A percentile compares a stretch with the other conserved stretches of the same genome.
These are phyloP conservation scores for Xylaria sp. DNA, from an alignment of 2,329 filamentous ascomycete species.

Conservation along the genomic window DNA sequence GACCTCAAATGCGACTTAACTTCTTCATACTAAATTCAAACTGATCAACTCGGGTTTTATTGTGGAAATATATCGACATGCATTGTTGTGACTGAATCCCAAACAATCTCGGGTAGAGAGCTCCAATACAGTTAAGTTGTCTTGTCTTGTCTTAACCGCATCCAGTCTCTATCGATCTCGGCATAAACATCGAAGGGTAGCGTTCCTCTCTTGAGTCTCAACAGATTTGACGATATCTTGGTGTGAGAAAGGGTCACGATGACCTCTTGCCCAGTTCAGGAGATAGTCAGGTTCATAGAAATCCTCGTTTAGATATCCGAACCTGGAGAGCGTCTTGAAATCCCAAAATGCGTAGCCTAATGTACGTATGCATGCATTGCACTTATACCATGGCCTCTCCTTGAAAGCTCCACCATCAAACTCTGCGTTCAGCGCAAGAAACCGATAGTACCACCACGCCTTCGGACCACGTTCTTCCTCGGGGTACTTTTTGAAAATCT, in stretches of 20 bases:
- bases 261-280: not conserved
- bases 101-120: no score
- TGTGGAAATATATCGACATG: not conserved
- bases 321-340: not conserved
- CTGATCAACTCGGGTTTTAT: not conserved
- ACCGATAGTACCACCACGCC: not conserved
- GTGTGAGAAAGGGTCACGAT: no score
- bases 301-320: not conserved
- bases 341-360: not conserved
- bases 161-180: no score
- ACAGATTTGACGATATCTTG: no score
- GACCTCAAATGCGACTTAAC: not conserved
- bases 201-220: no score
- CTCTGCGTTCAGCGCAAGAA: not conserved
- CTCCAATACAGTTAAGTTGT: no score
- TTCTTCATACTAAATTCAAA: not conserved
- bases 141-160: no score
- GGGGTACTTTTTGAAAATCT: not conserved
- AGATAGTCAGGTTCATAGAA: not conserved
- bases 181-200: no score
- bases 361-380: not conserved
- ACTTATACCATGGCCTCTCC: not conserved
- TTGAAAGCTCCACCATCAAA: not conserved
- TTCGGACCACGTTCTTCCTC: slow-evolving; percentile 6
- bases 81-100: not conserved